Conservation (phyloP, 225 moss, liverwort and hornwort genomes). For the Sphagnum tenellum region DNA sequence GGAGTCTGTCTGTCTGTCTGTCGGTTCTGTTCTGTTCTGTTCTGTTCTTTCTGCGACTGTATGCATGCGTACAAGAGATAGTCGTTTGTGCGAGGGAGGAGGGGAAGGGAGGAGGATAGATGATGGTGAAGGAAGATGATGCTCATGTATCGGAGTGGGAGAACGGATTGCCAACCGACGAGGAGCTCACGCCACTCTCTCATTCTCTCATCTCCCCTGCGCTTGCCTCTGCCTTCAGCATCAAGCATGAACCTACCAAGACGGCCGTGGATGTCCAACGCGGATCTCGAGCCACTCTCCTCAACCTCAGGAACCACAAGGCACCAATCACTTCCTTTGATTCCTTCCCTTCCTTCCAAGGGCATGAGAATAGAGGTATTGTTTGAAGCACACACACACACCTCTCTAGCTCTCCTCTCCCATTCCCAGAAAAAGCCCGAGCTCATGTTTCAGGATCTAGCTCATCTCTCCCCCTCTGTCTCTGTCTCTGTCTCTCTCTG, state of each 20-base stretch:
- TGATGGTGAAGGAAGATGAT: constrained; percentile 44
- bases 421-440: background rate
- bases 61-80: constrained; percentile 42
- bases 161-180: constrained; percentile 54
- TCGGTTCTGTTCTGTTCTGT: too few species aligned
- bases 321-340: constrained; percentile 49
- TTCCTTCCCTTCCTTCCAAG: constrained; percentile 48
- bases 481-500: too few species aligned
- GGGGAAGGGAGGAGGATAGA: too few species aligned
- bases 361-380: background rate
- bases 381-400: too few species aligned
- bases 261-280: constrained; percentile 39
- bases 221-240: constrained; percentile 72
- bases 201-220: constrained; percentile 65
- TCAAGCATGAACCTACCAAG: constrained; percentile 32
- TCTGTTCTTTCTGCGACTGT: too few species aligned
- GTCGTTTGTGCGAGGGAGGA: background rate
- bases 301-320: constrained; percentile 48
- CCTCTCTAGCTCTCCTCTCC: background rate
- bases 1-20: too few species aligned
- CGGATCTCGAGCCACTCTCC: constrained; percentile 52
- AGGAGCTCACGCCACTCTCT: constrained; percentile 66
- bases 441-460: too few species aligned
- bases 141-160: constrained; percentile 80
- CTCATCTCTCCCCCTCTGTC: too few species aligned